These are phyloP conservation scores for Margaritispora aquatica DNA, from an alignment of 495 filamentous ascomycete genomes.

Conservation along the genomic window DNA sequence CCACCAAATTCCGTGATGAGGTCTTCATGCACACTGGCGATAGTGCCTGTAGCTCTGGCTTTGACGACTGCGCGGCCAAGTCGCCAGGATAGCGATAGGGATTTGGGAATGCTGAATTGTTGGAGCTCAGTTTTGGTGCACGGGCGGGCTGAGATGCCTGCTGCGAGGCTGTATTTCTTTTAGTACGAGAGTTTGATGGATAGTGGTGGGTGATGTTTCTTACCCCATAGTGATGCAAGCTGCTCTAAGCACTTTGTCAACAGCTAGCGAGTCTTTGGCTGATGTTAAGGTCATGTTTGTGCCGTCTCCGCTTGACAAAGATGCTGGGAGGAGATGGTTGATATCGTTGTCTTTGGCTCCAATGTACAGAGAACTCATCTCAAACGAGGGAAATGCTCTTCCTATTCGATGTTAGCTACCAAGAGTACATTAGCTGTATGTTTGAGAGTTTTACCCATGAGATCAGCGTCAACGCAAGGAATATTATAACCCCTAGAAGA, in stretches of 20 bases:
- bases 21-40: constrained; percentile 41
- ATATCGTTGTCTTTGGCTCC: background rate
- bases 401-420: background rate
- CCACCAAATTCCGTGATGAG: constrained; percentile 53
- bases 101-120: constrained; percentile 41
- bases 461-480: constrained; percentile 47
- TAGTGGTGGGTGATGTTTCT: too few relatives aligned
- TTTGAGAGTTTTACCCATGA: constrained; percentile 39
- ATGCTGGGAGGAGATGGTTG: background rate
- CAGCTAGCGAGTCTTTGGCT: constrained; percentile 1
- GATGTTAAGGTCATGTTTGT: background rate
- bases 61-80: constrained; percentile 46
- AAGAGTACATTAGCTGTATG: too few relatives aligned
- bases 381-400: constrained; percentile 47
- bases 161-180: constrained; percentile 29
- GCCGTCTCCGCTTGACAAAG: background rate
- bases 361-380: constrained; percentile 40
- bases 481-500: constrained; percentile 40
- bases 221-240: constrained; percentile 40
- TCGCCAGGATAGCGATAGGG: constrained; percentile 45
- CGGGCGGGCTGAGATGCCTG: constrained; percentile 37
- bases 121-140: constrained; percentile 36
- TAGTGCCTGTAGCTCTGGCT: constrained; percentile 37
- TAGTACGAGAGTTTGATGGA: too few relatives aligned
- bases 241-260: constrained; percentile 35